Evolutionary conservation across 148 eudicot species (phyloP), one percentile per base, ranked within the genome.

Genomic region (Chenopodium berlandieri): DNA sequence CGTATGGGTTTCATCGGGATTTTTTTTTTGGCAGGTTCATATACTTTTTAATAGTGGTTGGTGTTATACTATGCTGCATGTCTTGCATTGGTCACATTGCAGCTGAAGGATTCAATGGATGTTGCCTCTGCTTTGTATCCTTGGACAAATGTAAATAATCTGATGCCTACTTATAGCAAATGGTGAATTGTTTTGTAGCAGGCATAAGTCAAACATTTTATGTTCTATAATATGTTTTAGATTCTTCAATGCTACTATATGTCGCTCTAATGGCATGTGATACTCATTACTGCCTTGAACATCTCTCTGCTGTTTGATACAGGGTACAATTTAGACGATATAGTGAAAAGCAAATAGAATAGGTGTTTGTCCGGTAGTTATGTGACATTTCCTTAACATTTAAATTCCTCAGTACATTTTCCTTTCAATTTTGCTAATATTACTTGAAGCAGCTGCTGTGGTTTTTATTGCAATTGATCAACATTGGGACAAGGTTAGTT

Each of bases 111-210:
- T 88, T 89, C 40, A 92, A 87, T 75, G 95, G 94, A 19, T 91
- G 91, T 79, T 94, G 95, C 86, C 96, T 91, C 82, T 90, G 96
- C 81, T 90, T 92, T 81, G 98, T 94, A 92, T 92, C 94, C 92
- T 94, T 78, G 32, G 48, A 30, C 12, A 7, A 67, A 40, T 78
- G 25, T 68, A 50, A 19, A 64, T 50, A 50, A 48, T 71, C 40
- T 19, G 64, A 65, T 40, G 44, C 17, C 37, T 73, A 12, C 68
- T 83, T 60, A 46, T 27, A n/a, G 77, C 78, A 48, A 37, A 75
- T 50, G 6, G 37, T 58, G 70, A 30, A 60, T 52, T 73, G 32
- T 31, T 31, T 31, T 31, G 13, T 6, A 60, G 58, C 27, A 34
- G 25, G 54, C 19, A 73, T 73, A 12, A 71, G 72, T 32, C 40